Conservation (phyloP, 2,329 filamentous ascomycete species). For the Chrysosporium queenslandicum region DNA sequence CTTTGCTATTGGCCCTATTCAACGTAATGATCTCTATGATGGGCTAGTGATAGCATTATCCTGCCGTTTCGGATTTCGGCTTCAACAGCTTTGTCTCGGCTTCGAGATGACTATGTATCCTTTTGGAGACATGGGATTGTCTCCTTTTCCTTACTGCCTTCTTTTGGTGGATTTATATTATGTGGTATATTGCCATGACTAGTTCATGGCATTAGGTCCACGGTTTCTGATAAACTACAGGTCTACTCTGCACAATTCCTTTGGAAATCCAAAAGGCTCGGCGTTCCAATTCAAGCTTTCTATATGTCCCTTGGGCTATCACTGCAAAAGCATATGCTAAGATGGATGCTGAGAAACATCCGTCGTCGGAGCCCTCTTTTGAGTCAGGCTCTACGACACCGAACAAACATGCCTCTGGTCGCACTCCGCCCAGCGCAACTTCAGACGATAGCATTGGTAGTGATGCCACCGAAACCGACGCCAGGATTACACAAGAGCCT, state of each 20-base stretch:
- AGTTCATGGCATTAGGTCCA: background rate
- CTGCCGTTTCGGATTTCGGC: conserved; percentile 6
- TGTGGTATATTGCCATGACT: background rate
- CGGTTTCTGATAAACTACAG: background rate
- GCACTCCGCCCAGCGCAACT: background rate
- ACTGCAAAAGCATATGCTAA: background rate
- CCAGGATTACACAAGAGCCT: background rate
- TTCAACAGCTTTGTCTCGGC: background rate
- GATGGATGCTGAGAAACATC: background rate
- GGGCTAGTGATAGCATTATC: background rate
- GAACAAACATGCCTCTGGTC: background rate
- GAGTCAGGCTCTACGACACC: conserved; percentile 1
- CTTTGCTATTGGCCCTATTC: background rate
- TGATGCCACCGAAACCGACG: background rate
- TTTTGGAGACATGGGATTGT: background rate
- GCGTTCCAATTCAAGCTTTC: background rate
- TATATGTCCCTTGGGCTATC: background rate
- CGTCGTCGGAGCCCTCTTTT: background rate
- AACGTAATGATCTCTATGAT: background rate
- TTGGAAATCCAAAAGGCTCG: background rate
- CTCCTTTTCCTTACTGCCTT: background rate
- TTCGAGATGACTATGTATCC: background rate
- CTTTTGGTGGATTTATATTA: background rate
- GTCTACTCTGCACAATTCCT: too few relatives aligned
- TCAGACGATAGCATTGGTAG: conserved; percentile 4